Evolutionary conservation across 2,329 filamentous ascomycete genomes (phyloP).

Genomic region (Phyllosticta capitalensis): DNA sequence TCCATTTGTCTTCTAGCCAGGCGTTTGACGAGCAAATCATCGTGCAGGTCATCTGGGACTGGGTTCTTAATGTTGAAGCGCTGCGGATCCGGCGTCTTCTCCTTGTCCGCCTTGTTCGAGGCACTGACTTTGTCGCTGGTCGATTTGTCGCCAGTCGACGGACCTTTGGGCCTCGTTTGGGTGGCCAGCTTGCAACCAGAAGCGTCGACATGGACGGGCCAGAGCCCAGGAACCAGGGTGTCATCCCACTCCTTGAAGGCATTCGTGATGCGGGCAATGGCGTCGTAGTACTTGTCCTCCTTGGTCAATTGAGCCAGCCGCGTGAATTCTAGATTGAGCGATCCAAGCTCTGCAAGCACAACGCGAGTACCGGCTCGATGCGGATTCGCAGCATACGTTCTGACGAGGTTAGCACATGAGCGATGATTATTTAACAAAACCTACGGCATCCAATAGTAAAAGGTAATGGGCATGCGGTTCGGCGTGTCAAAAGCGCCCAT

Average conservation of each 20-base stretch:
- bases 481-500: slow-evolving; percentile 60
- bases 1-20: slow-evolving; percentile 1
- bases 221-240: slow-evolving; percentile 39
- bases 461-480: slow-evolving; percentile 54
- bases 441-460: slow-evolving; percentile 46
- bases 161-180: background rate
- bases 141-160: slow-evolving; percentile 32
- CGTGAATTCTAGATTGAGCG: slow-evolving; percentile 40
- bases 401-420: background rate
- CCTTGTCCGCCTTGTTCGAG: slow-evolving; percentile 27
- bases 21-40: background rate
- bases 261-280: slow-evolving; percentile 35
- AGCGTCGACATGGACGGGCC: slow-evolving; percentile 37
- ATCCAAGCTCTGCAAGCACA: slow-evolving; percentile 40
- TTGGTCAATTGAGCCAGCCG: slow-evolving; percentile 37
- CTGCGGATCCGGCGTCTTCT: background rate
- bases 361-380: slow-evolving; percentile 34
- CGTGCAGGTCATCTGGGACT: slow-evolving; percentile 6
- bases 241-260: slow-evolving; percentile 34
- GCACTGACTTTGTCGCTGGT: slow-evolving; percentile 34
- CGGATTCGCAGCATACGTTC: slow-evolving; percentile 13
- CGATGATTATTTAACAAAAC: slow-evolving; percentile 33
- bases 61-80: slow-evolving; percentile 7
- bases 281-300: slow-evolving; percentile 39
- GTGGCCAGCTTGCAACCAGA: slow-evolving; percentile 3